Evolutionary conservation across 768 basidiomycete genomes (phyloP).

Genomic region (Gymnopilus junonius): DNA sequence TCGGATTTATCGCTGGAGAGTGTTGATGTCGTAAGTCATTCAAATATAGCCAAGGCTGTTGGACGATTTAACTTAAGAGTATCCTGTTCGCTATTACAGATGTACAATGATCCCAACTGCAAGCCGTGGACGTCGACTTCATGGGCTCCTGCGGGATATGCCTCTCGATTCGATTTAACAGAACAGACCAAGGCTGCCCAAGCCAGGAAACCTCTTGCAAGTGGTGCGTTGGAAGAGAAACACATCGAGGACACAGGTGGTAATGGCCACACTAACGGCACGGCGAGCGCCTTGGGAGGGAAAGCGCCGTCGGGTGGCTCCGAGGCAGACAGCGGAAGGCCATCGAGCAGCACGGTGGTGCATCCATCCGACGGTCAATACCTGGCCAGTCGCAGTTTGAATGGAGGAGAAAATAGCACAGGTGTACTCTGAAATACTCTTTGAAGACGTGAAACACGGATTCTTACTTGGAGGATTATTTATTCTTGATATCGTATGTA

Average conservation of each 20-base stretch:
- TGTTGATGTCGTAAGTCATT: slow-evolving; percentile 52
- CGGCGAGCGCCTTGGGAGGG: neutral
- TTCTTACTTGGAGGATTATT: neutral
- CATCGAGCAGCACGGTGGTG: neutral
- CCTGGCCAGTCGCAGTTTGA: neutral
- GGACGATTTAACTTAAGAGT: too few relatives aligned
- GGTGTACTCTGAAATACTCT: neutral
- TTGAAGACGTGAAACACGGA: neutral
- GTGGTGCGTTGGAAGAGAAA: slow-evolving; percentile 27
- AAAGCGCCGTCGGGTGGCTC: neutral
- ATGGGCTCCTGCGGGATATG: slow-evolving; percentile 66
- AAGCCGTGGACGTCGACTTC: slow-evolving; percentile 67
- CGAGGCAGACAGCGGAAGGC: neutral
- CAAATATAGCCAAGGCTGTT: neutral
- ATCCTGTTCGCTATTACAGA: slow-evolving; percentile 35
- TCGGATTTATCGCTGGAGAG: slow-evolving; percentile 68
- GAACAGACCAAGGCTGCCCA: slow-evolving; percentile 47
- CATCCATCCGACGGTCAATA: neutral
- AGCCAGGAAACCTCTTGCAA: slow-evolving; percentile 28
- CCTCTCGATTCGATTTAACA: slow-evolving; percentile 47
- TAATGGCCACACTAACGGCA: neutral
- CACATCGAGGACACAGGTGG: slow-evolving; percentile 17
- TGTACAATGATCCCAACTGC: slow-evolving; percentile 67
- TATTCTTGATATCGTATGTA: neutral
- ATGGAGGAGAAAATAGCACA: neutral